Evolutionary conservation across 768 basidiomycete genomes (phyloP), one percentile per base, ranked within the genome.

Genomic region (Pleurotus giganteus): DNA sequence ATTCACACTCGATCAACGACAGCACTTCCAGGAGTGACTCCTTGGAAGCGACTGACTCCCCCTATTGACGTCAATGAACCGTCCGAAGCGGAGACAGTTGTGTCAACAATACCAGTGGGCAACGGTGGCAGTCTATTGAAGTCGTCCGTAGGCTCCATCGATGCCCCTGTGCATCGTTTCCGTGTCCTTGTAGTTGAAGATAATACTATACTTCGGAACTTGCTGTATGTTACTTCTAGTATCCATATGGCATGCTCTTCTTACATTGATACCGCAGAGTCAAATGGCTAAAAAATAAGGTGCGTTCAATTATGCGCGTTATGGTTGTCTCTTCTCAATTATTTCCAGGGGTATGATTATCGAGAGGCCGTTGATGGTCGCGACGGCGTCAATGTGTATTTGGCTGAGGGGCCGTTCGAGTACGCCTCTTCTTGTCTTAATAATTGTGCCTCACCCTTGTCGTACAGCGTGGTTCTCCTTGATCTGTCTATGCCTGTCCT

Each of bases 401-500:
- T 79, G 55, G 62, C 78, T 8, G 80, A 89, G 19, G 87, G 90
- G 3, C 87, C 86, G 37, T 97, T 95, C 65, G 93, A 97, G 94
- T 94, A 66, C 57, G 89, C 77, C 31, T 58, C 11, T 57, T 37
- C 47, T 52, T 28, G 24, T 28, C 24, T 51, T 24, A 17, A 17
- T 37, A 9, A 39, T n/a, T 15, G 37, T 19, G 17, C 9, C 24
- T 52, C 45, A 23, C 53, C 47, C 54, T 62, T 49, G 36, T 43
- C 57, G 57, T 49, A 26, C 61, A 95, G 94, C 58, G 83, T 94
- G 29, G 87, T 95, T 31, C 77, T 95, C 12, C 74, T 97, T 56
- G 94, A 97, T 68, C 72, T 97, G 54, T 93, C 91, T 1, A 97
- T 97, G 94, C 95, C 93, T 0, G 69, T 91, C n/a, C 81, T 97